A percentile compares a stretch with the other conserved stretches of the same genome.
Conservation (phyloP, 805 yeast genomes). For the Myxozyma vanderwaltii region DNA sequence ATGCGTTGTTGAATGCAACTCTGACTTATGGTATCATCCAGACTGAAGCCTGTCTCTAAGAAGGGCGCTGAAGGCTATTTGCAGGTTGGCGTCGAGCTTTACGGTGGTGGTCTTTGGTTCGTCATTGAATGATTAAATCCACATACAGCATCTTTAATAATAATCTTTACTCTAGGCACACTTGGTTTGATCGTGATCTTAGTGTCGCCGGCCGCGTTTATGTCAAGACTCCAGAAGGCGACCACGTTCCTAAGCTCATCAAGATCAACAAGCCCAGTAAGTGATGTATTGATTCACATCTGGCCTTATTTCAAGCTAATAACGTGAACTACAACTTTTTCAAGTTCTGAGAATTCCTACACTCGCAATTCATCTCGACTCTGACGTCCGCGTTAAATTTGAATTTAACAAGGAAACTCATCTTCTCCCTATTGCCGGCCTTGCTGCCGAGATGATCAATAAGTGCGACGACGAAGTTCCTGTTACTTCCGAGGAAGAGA, state of each 20-base stretch:
- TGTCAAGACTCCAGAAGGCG: slow-evolving; percentile 50
- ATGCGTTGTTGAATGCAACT: not conserved
- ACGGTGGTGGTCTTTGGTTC: slow-evolving; percentile 90
- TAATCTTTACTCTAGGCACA: slow-evolving; percentile 49
- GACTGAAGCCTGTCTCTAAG: slow-evolving; percentile 82
- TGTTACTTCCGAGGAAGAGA: slow-evolving; percentile 29
- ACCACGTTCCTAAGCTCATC: slow-evolving; percentile 63
- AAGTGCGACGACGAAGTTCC: slow-evolving; percentile 33
- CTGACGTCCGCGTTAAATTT: slow-evolving; percentile 73
- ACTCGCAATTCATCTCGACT: slow-evolving; percentile 85
- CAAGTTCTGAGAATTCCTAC: slow-evolving; percentile 87
- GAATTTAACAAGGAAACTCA: slow-evolving; percentile 90
- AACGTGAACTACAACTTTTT: too few relatives aligned
- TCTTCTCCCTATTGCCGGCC: slow-evolving; percentile 81
- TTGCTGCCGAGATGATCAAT: slow-evolving; percentile 47
- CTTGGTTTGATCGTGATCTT: slow-evolving; percentile 96
- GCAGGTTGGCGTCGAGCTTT: slow-evolving; percentile 90
- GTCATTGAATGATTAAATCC: not conserved
- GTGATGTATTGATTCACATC: too few relatives aligned
- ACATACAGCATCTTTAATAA: not conserved
- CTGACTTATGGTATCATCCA: not conserved
- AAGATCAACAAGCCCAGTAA: slow-evolving; percentile 71
- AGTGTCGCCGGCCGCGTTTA: slow-evolving; percentile 90
- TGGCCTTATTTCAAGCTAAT: slow-evolving; percentile 4
- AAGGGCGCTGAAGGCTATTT: slow-evolving; percentile 70